These are phyloP conservation scores for Macrocybe gigantea DNA, from an alignment of 768 basidiomycete genomes.

Conservation along the genomic window DNA sequence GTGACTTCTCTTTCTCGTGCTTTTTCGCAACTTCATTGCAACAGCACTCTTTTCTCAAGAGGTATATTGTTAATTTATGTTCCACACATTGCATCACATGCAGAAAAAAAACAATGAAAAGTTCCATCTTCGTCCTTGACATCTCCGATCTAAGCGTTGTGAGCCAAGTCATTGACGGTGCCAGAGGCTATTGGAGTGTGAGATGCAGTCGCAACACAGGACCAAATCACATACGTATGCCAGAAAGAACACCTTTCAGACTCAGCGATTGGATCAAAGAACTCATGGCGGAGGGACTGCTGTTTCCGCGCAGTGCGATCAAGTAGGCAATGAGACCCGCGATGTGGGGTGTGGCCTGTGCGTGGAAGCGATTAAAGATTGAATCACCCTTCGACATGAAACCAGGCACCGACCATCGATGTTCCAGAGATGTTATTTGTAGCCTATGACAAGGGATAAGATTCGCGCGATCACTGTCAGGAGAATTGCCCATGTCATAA, in stretches of 20 bases:
- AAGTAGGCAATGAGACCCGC: constrained; percentile 34
- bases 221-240: constrained; percentile 20
- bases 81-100: too few species aligned
- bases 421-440: constrained; percentile 20
- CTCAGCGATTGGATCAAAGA: constrained; percentile 18
- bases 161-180: constrained; percentile 21
- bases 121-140: neutral
- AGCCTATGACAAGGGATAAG: constrained; percentile 7
- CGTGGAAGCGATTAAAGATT: neutral
- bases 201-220: neutral
- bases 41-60: too few species aligned
- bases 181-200: constrained; percentile 11
- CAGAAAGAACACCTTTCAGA: constrained; percentile 21
- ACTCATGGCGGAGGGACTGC: constrained; percentile 22
- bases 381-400: neutral
- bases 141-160: constrained; percentile 9
- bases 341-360: constrained; percentile 32
- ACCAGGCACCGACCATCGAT: constrained; percentile 17
- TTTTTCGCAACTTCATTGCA: too few species aligned
- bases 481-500: too few species aligned
- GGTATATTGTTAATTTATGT: too few species aligned
- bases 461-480: too few species aligned
- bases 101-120: too few species aligned
- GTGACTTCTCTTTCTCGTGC: too few species aligned
- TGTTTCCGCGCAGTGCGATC: constrained; percentile 23